A percentile compares a stretch with the other conserved stretches of the same genome.
phyloP scores from a whole-genome alignment of 169 alveolate species.

The Babesia bigemina region DNA sequence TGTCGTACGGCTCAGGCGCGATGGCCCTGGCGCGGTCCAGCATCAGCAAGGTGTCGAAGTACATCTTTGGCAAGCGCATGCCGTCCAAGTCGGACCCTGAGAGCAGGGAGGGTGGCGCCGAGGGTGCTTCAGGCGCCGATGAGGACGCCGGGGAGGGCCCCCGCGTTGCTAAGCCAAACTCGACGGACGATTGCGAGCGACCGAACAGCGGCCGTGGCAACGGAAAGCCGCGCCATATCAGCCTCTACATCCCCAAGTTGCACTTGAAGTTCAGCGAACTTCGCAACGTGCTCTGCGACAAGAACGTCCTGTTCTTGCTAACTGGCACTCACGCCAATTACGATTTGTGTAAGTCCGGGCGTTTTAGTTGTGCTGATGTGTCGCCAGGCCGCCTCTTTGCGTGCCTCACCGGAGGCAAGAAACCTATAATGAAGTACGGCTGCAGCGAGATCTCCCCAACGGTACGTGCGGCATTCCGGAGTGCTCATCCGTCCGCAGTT shows the following conservation, averaged over 20 bases:
- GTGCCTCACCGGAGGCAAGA: conserved; percentile 53
- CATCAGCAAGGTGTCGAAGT: not conserved
- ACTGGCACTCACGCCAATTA: conserved; percentile 62
- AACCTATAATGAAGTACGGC: conserved; percentile 49
- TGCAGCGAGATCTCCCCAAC: conserved; percentile 51
- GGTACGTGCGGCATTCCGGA: conserved; percentile 9
- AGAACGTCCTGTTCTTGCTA: conserved; percentile 51
- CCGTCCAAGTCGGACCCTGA: not conserved
- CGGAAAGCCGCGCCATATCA: not conserved
- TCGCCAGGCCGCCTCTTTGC: conserved; percentile 41
- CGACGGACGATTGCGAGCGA: not conserved
- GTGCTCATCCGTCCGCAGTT: conserved; percentile 11
- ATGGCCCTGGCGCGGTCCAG: conserved; percentile 1
- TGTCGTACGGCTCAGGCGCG: not conserved
- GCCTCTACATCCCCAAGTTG: conserved; percentile 58
- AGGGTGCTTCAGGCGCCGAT: not conserved
- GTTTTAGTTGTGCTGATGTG: too few species aligned
- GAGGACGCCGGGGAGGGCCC: not conserved
- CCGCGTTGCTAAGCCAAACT: not conserved
- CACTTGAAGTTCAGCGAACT: conserved; percentile 64
- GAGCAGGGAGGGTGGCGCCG: not conserved
- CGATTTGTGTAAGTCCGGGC: conserved; percentile 36
- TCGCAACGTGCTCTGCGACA: conserved; percentile 59
- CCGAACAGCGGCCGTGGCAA: not conserved
- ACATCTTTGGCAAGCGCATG: conserved; percentile 9